Evolutionary conservation across 306 rosid species (phyloP), one percentile per base, ranked within the genome.

Genomic region (Fagus sylvatica): DNA sequence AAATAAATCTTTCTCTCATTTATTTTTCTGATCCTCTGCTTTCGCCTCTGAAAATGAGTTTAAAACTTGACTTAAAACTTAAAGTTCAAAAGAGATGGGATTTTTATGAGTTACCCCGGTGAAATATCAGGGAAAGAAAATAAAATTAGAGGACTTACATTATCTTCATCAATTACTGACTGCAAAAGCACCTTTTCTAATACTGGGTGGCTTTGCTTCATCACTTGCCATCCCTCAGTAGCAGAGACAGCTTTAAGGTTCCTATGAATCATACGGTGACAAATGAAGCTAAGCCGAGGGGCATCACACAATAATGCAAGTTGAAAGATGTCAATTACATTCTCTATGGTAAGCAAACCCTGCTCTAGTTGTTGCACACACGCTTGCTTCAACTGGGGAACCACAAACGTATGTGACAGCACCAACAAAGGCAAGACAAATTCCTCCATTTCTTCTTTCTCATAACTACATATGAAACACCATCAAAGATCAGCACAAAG

Each of bases 251-350:
- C 79, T 87, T 89, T 90, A 41, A 90, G 88, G 74, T 85, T 83
- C 68, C 75, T 85, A 5, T 83, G 64, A 74, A 94, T 82, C 84
- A 19, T 85, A 2, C 95, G 97, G 75, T 94, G 95, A 66, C 97
- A 94, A 22, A 89, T 56, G 76, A 94, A 83, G 85, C 90, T 83
- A 16, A 94, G 97, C 71, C 93, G 85, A 17, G 97, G 91, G 17
- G 97, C 89, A 73, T 94, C 95, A 73, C 98, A 92, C 11, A 94
- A 76, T 46, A 94, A 77, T 48, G 98, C 91, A 39, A 94, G 89
- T 79, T 94, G 97, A 71, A 94, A 92, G 28, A 90, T 79, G 69
- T 94, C 98, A 8, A 89, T 82, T 39, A 90, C 86, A 55, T 90
- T 94, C 62, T 92, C 91, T 57, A 82, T 51, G 65, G 72, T 84